Conservation (phyloP, 805 yeast species). For the Alloascoidea hylecoeti region DNA sequence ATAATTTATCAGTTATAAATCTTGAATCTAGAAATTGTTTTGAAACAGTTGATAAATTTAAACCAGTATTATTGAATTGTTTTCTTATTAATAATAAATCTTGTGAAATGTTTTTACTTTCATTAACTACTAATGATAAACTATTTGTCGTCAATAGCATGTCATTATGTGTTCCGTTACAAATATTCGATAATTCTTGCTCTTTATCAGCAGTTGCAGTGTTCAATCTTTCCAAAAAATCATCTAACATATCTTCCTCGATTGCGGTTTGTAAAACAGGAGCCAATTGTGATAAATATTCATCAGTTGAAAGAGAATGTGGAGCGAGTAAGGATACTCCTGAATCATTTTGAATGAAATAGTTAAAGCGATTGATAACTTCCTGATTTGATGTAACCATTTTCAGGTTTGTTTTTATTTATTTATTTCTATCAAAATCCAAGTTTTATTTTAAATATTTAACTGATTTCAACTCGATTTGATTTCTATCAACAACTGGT, state of each 20-base stretch:
- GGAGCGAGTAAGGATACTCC: not conserved
- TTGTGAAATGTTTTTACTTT: not conserved
- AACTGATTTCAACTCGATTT: too few species aligned
- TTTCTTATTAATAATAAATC: not conserved
- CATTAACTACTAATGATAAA: not conserved
- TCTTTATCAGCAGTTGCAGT: conserved; percentile 34
- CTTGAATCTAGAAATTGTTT: not conserved
- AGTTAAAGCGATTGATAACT: not conserved
- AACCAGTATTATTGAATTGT: not conserved
- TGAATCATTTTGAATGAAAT: not conserved
- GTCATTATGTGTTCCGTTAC: conserved; percentile 1
- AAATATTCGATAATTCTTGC: conserved; percentile 30
- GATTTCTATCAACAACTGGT: too few species aligned
- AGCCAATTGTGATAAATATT: not conserved
- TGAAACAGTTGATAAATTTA: not conserved
- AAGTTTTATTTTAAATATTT: too few species aligned
- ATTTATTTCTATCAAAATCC: too few species aligned
- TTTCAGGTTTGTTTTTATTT: too few species aligned
- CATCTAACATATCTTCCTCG: conserved; percentile 29
- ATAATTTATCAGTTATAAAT: not conserved
- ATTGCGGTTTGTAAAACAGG: conserved; percentile 19
- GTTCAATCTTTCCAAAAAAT: conserved; percentile 31
- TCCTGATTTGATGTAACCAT: too few species aligned
- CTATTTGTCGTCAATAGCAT: not conserved
- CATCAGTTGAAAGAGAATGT: not conserved